Evolutionary conservation across 805 yeast species (phyloP).

Genomic region (Debaryomyces castellii): DNA sequence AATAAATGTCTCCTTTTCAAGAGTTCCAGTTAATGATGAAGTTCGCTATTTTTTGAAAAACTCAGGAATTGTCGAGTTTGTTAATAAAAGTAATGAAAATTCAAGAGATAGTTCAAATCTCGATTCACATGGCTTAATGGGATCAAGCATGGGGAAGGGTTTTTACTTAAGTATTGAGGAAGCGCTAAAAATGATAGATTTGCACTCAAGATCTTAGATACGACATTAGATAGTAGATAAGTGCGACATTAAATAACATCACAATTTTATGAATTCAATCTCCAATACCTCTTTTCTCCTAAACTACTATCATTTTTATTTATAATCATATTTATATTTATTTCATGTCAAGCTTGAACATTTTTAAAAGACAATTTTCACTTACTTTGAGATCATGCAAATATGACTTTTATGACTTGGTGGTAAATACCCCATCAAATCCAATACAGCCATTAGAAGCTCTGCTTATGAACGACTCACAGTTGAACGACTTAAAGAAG

Average conservation of each 20-base stretch:
- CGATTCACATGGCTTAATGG: not conserved
- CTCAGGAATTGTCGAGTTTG: slow-evolving; percentile 51
- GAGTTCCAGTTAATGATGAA: slow-evolving; percentile 50
- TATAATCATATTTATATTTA: not conserved
- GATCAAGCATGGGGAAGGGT: slow-evolving; percentile 18
- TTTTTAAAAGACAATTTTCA: not conserved
- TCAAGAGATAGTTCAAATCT: not conserved
- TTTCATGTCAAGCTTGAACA: not conserved
- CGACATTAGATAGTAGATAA: not conserved
- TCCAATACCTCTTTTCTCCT: too few species aligned
- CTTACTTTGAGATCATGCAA: not conserved
- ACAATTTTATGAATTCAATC: not conserved
- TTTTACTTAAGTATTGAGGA: slow-evolving; percentile 55
- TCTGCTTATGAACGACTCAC: slow-evolving; percentile 19
- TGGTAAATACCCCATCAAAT: slow-evolving; percentile 30
- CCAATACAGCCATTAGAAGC: slow-evolving; percentile 36
- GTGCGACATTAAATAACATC: not conserved
- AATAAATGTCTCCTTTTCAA: slow-evolving; percentile 58
- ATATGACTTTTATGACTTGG: slow-evolving; percentile 34
- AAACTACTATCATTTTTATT: too few species aligned
- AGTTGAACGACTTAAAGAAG: slow-evolving; percentile 17
- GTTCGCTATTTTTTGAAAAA: slow-evolving; percentile 50
- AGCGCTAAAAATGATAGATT: slow-evolving; percentile 49
- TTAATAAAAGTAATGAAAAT: slow-evolving; percentile 13
- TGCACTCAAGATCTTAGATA: not conserved